Base-by-base conservation (phyloP, 352 stramenopile genomes). In the Phytophthora tentaculata region DNA sequence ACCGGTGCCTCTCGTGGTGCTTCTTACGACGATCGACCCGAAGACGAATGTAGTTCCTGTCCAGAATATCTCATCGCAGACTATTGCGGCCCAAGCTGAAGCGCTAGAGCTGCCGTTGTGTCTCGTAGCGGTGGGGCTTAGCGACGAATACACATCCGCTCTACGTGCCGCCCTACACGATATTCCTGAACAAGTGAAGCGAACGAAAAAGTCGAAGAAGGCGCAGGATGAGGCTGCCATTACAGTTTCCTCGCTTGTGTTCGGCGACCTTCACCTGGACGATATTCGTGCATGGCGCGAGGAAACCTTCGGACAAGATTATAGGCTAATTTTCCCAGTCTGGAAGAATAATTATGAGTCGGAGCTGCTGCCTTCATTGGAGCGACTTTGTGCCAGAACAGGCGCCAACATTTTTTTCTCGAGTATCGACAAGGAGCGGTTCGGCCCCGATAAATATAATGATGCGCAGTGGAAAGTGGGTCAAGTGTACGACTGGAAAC, bases 211-310 rank as follows among this genome's bases (percentile, higher is more conserved):
- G 49, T 57, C 49, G 22, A 66, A 64, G 14, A 68, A 71, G 32
- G 51, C 69, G 13, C 37, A 58, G 28, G 41, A 37, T 32, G 47
- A 48, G 5, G 22, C 5, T 16, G 14, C 17, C 26, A 20, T 23
- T 28, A 24, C 6, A 6, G 77, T 97, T 44, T 69, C 67, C 5
- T 59, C 67, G 24, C 68, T 97, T 7, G 88, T 88, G 16, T 96
- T 96, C 74, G 91, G 91, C 17, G 91, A 97, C 73, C 70, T 97
- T n/a, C 89, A 97, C 71, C 69, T 97, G 10, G 77, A 90, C 28
- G 84, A 96, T 47, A 93, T 97, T 47, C 76, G 81, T 10, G 60
- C 70, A 10, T 98, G 91, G 91, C 87, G 91, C 28, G 82, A 95
- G 16, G 64, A 84, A 24, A 71, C 81, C 12, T 81, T 97, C n/a